phyloP scores from a whole-genome alignment of 2,329 filamentous ascomycete genomes.

The Aspergillus cejpii region DNA sequence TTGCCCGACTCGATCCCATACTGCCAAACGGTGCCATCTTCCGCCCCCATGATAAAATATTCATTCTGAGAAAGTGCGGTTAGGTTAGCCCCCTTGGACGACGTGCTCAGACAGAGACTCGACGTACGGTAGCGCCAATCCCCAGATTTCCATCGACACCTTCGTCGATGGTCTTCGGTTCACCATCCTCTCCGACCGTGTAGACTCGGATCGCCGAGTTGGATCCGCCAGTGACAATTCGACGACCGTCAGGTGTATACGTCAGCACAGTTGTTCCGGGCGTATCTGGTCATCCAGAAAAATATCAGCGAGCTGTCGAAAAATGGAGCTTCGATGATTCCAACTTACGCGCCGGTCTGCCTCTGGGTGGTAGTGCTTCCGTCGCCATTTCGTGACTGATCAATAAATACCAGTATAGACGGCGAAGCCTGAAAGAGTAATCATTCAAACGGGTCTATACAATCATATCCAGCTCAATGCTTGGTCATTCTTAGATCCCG shows the following conservation, averaged over 20 bases:
- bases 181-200: constrained; percentile 82
- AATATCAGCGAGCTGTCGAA: constrained; percentile 6
- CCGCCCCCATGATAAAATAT: constrained; percentile 81
- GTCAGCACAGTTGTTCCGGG: constrained; percentile 78
- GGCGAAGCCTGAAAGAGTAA: neutral
- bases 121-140: constrained; percentile 60
- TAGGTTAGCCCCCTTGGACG: constrained; percentile 8
- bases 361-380: constrained; percentile 35
- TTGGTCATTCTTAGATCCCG: neutral
- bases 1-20: constrained; percentile 66
- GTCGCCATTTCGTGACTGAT: constrained; percentile 27
- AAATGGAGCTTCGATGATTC: neutral
- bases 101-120: neutral
- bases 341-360: constrained; percentile 46
- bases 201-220: constrained; percentile 94
- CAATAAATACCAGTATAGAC: neutral
- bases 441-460: neutral
- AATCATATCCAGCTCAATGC: neutral
- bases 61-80: constrained; percentile 52
- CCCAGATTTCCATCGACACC: constrained; percentile 78
- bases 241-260: constrained; percentile 82
- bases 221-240: constrained; percentile 82
- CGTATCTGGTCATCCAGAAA: constrained; percentile 52
- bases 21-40: constrained; percentile 92
- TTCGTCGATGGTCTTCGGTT: constrained; percentile 87